Base-by-base conservation (phyloP, 768 basidiomycete genomes). In the Crepidotus variabilis region DNA sequence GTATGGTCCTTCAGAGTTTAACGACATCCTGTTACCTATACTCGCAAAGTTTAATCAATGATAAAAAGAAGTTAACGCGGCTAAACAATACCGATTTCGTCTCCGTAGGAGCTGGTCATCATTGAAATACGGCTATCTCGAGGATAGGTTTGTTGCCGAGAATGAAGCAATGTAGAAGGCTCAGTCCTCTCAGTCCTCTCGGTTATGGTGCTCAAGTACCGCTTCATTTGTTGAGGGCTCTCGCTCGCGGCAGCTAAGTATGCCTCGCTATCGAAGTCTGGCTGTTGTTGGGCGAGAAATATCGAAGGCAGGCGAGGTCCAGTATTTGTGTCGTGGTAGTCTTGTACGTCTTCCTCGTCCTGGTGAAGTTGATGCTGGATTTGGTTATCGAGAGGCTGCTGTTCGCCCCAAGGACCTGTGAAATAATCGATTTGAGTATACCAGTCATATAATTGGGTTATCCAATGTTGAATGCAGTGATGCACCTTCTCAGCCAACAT, bases 161-260 rank as follows among this genome's bases (percentile, higher is more conserved):
- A 72, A 24, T 75, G 75, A 75, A 78, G 79, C 43, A 74, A 72
- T 14, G 77, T 75, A 13, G 83, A 81, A 34, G 76, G 72, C 59
- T 85, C 86, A 34, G 87, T 84, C 33, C 76, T 76, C 65, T 90
- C 88, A 14, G 87, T 85, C 47, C 68, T 71, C 70, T 91, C 88
- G 21, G 80, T 76, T 57, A 91, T 91, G 3, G 84, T 87, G 57
- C 81, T 86, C 57, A 89, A 70, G 53, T 73, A 70, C 50, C 65
- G 63, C 36, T 67, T 71, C 13, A 66, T 57, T 2, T 57, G 54
- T 22, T 57, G 61, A 11, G 69, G 69, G 9, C 70, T 59, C 49
- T 62, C 62, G 28, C 28, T 8, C 14, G 64, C 65, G 28, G 64
- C 68, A 43, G 65, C 59, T 10, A 67, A 59, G 60, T 68, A 67